phyloP scores from a whole-genome alignment of 345 rosid genomes.

The Brassica juncea region DNA sequence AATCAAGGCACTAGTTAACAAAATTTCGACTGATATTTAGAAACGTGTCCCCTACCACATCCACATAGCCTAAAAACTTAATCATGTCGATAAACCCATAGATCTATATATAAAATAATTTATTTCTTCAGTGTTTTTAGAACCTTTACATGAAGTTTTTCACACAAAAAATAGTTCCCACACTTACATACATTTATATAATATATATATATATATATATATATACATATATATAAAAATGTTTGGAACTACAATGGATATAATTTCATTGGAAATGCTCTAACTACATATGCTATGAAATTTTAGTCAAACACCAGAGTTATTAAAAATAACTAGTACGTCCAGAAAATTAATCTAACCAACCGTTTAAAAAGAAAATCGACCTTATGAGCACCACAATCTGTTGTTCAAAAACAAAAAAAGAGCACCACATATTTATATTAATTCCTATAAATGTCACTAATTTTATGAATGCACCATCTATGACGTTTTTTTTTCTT shows the following conservation, averaged over 20 bases:
- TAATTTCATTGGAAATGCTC: no score
- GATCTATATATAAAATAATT: background rate
- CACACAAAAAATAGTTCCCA: no score
- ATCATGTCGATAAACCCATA: background rate
- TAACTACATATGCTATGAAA: background rate
- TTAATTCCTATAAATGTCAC: background rate
- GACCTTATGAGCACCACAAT: background rate
- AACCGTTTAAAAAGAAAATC: background rate
- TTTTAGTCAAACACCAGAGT: background rate
- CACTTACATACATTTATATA: no score
- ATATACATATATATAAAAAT: no score
- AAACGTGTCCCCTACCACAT: conserved; percentile 1
- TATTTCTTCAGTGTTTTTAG: background rate
- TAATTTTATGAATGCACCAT: background rate
- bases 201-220: no score
- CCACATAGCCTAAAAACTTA: background rate
- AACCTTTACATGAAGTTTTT: no score
- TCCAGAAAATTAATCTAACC: background rate
- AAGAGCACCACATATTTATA: no score
- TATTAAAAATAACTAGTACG: background rate
- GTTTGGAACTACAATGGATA: no score
- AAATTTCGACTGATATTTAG: background rate
- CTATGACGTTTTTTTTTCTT: background rate
- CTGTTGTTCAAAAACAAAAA: no score
- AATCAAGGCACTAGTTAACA: conserved; percentile 6